Evolutionary conservation across 768 basidiomycete genomes (phyloP).

Genomic region (Hericium coralloides): DNA sequence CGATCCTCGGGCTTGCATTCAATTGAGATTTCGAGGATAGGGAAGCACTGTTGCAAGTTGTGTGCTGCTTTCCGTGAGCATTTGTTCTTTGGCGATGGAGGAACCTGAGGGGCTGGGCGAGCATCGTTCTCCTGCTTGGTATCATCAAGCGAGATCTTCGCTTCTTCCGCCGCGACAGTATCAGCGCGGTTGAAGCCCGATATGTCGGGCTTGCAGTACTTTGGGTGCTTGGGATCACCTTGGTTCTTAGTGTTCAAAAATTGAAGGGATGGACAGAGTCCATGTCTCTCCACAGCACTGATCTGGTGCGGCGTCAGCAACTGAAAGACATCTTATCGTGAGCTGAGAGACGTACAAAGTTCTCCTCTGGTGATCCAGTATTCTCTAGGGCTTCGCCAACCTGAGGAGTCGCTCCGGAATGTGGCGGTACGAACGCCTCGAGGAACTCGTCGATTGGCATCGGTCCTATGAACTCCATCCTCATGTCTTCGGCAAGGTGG

Average conservation of each 20-base stretch:
- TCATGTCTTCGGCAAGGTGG: constrained; percentile 25
- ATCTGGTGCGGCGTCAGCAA: not conserved
- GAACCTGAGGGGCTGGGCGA: no score
- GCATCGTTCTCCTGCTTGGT: not conserved
- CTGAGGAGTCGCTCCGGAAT: not conserved
- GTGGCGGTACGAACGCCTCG: not conserved
- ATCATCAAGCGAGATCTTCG: not conserved
- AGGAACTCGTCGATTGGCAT: not conserved
- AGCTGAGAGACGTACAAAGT: not conserved
- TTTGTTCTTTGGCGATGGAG: not conserved
- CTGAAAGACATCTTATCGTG: not conserved
- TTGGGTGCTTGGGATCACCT: not conserved
- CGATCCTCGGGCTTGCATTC: not conserved
- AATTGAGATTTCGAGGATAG: not conserved
- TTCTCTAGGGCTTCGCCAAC: no score
- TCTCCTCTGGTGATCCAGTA: not conserved
- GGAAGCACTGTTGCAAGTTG: not conserved
- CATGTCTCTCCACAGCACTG: not conserved
- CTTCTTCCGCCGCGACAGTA: no score
- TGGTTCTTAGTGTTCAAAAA: not conserved
- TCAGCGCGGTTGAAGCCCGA: not conserved
- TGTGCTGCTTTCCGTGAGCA: not conserved
- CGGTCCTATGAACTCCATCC: constrained; percentile 30
- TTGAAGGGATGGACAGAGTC: not conserved
- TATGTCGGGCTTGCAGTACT: not conserved